Evolutionary conservation across 2,329 filamentous ascomycete genomes (phyloP), one percentile per base, ranked within the genome.

Genomic region (Diaporthe helianthi): DNA sequence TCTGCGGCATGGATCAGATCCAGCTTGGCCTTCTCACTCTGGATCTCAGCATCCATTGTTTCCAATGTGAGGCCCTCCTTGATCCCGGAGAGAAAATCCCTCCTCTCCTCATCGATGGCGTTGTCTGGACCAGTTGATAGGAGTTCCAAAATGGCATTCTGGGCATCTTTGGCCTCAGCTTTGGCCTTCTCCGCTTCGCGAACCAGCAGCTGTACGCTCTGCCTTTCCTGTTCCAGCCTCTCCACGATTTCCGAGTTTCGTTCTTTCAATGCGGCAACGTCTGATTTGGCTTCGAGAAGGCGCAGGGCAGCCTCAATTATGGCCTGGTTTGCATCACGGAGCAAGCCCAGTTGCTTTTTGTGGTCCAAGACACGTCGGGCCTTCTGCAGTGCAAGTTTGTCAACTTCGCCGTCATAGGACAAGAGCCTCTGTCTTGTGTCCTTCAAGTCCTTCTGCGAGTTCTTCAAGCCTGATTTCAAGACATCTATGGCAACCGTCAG

Each of bases 1-100:
- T 94, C 93, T 46, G 92, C 92, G 47, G 90, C 91, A 69, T 94
- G 90, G 66, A 96, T 92, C 72, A 96, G 87, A 70, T 94, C 92
- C 3, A 98, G 87, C 71, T 92, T 91, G 29, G 91, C 90, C 71
- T 88, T 85, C 77, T 94, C 91, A 0, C 90, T 89, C 26, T 89
- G 85, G 61, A 98, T 92, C 71, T 97, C 91, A 12, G 87, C 84
- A 33, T 92, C 86, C 8, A 98, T 82, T 3, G 90, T 86, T 58
- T 92, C 89, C 0, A 86, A 75, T 1, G 84, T 86, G 76, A 87
- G 87, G 4, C 80, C 82, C 13, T 80, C 75, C 1, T 83, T 80
- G 15, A 89, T 76, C 1, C 79, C 78, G 1, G 77, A 77, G 61
- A 88, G 80, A 19, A 83, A 78, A 0, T 83, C 79, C 49, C 80